Conservation (phyloP, 129 eudicot species). For the Pulicaria dysenterica region DNA sequence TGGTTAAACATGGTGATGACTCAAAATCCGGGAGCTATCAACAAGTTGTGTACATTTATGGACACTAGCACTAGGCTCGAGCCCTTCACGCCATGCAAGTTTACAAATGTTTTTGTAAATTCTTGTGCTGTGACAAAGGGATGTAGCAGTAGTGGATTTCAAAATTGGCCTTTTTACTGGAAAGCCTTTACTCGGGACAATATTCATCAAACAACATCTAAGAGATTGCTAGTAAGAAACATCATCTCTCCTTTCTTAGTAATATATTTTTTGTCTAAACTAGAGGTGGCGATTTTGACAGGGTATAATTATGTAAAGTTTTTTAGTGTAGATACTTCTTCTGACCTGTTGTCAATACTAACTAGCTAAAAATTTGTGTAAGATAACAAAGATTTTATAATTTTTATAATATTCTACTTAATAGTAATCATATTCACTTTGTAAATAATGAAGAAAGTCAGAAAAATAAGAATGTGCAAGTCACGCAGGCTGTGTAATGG, state of each 20-base stretch:
- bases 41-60: slow-evolving; percentile 42
- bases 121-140: slow-evolving; percentile 35
- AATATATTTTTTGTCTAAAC: background rate
- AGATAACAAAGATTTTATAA: no score
- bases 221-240: slow-evolving; percentile 71
- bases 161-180: slow-evolving; percentile 36
- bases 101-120: slow-evolving; percentile 31
- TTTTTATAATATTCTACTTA: no score
- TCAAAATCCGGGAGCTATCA: slow-evolving; percentile 45
- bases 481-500: no score
- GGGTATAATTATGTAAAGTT: no score
- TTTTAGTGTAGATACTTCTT: no score
- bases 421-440: no score
- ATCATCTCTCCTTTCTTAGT: background rate
- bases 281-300: no score
- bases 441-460: no score
- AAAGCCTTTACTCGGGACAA: slow-evolving; percentile 44
- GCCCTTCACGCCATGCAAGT: slow-evolving; percentile 38
- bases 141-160: slow-evolving; percentile 42
- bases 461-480: no score
- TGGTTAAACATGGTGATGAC: slow-evolving; percentile 67
- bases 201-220: slow-evolving; percentile 52
- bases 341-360: no score
- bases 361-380: no score
- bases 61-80: slow-evolving; percentile 49